Base-by-base conservation (phyloP, 495 filamentous ascomycete genomes). In the Penicillium riverlandense region DNA sequence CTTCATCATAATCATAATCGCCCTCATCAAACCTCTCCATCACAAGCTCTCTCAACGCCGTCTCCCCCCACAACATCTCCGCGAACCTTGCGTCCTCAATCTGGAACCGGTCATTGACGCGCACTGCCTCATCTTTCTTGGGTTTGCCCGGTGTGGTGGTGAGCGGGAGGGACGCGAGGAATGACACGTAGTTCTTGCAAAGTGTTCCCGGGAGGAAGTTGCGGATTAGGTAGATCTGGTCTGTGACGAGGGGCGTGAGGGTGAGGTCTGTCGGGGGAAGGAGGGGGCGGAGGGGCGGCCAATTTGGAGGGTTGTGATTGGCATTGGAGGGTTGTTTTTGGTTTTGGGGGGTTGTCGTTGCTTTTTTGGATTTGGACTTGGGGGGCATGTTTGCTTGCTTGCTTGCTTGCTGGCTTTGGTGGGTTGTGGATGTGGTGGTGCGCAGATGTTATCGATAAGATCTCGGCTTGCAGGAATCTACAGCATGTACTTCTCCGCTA, bases 101-200 rank as follows among this genome's bases (percentile, higher is more conserved):
- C 67, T 96, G 87, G 60, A 86, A 92, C 28, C 91, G 82, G 58
- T 96, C 91, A 59, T 97, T 97, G 35, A 96, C 86, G 13, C 91
- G 74, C 27, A 90, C 64, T 1, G 91, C 91, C 35, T 94, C 82
- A 36, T 87, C 90, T 50, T 79, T 82, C 67, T 90, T 94, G 7
- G 90, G 90, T 38, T 82, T 82, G 0, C 82, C 85, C 0, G 88
- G 88, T 0, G 90, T 96, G 0, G 90, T 95, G 11, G 72, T 74
- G 30, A 96, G 67, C 0, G 88, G 82, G 13, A 96, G 65, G 0
- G 72, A 76, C n/a, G 77, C 72, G 0, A 95, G 79, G 55, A 92
- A 96, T 7, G 75, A 74, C 10, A 88, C 76, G 63, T 91, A 95
- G 33, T 76, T 83, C 55, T 83, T 85, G 73, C 90, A 95, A 2